A percentile compares a stretch with the other conserved stretches of the same genome.
These are phyloP conservation scores for Tylopilus sp. DNA, from an alignment of 768 basidiomycete genomes.

Conservation along the genomic window DNA sequence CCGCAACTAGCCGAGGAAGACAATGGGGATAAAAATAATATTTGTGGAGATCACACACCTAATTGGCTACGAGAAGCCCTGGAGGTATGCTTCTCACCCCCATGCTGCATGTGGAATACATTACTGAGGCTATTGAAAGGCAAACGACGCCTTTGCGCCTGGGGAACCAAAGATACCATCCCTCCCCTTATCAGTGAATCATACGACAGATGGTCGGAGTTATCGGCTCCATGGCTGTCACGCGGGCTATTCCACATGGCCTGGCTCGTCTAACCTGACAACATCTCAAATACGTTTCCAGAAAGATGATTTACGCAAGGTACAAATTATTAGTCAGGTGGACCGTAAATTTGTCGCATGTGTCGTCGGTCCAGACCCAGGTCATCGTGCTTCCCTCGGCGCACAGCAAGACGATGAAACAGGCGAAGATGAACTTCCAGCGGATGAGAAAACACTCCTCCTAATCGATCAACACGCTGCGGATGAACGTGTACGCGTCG, in stretches of 20 bases:
- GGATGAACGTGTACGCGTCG: conserved; percentile 93
- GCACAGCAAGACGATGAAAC: conserved; percentile 13
- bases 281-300: conserved; percentile 39
- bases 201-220: conserved; percentile 9
- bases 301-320: conserved; percentile 52
- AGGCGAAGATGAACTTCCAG: conserved; percentile 13
- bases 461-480: conserved; percentile 98
- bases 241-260: conserved; percentile 6
- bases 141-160: conserved; percentile 52
- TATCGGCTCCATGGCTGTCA: conserved; percentile 11
- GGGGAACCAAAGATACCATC: conserved; percentile 47
- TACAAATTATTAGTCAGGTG: conserved; percentile 74
- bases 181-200: conserved; percentile 14
- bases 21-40: conserved; percentile 4
- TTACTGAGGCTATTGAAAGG: conserved; percentile 34
- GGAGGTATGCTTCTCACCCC: conserved; percentile 38
- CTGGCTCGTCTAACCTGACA: conserved; percentile 8
- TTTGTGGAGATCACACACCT: conserved; percentile 36
- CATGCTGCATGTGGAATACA: background rate
- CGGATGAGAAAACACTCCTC: conserved; percentile 44
- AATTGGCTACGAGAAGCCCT: conserved; percentile 64
- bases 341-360: conserved; percentile 92
- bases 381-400: conserved; percentile 12
- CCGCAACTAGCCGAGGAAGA: conserved; percentile 2
- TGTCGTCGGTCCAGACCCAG: conserved; percentile 36